Conservation (phyloP, 805 yeast genomes). For the Starmerella gropengiesseri region DNA sequence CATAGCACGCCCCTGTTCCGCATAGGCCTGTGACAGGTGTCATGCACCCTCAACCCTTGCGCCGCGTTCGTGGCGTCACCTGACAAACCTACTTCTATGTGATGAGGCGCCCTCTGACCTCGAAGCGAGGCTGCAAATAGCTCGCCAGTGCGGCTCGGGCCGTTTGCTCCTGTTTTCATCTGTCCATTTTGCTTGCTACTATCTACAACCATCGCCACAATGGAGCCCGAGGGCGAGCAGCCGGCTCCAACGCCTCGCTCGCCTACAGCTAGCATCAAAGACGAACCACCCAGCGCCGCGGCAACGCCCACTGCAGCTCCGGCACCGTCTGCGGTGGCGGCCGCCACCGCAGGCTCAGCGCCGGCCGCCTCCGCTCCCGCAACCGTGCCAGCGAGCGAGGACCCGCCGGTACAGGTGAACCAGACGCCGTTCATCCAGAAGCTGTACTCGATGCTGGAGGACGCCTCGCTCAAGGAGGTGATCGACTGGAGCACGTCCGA, state of each 20-base stretch:
- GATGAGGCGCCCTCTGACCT: too few relatives aligned
- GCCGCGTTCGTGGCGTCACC: background rate
- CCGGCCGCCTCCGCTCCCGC: background rate
- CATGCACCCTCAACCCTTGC: conserved; percentile 2
- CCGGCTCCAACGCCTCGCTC: conserved; percentile 5
- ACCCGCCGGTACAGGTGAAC: conserved; percentile 28
- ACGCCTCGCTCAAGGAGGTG: conserved; percentile 53
- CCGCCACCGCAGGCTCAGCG: background rate
- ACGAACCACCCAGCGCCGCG: too few relatives aligned
- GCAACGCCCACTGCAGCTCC: background rate
- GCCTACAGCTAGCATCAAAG: too few relatives aligned
- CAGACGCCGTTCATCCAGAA: conserved; percentile 75
- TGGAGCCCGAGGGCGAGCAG: conserved; percentile 6
- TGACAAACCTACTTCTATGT: too few relatives aligned
- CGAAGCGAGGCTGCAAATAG: too few relatives aligned
- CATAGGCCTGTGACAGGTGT: conserved; percentile 2
- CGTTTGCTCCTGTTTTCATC: background rate
- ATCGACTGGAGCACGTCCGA: conserved; percentile 74
- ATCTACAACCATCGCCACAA: background rate
- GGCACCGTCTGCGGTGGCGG: background rate
- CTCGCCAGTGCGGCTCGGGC: too few relatives aligned
- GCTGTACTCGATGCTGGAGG: conserved; percentile 80
- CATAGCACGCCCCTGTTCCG: background rate
- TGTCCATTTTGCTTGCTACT: background rate
- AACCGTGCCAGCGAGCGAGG: too few relatives aligned